Base-by-base conservation (phyloP, 768 basidiomycete genomes). In the Tylopilus balloui region DNA sequence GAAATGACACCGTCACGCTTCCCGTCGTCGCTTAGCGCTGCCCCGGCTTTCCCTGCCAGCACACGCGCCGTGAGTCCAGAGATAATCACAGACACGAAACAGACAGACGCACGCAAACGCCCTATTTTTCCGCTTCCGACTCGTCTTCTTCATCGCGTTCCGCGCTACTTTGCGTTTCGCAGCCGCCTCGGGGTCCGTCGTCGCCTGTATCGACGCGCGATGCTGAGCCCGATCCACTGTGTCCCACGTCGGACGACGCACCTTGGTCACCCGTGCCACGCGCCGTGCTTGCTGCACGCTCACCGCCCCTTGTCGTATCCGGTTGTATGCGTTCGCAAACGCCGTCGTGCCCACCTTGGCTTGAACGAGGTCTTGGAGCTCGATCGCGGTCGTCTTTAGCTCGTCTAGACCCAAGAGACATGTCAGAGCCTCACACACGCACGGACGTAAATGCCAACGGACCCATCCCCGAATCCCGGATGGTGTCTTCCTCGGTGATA, bases 311-410 rank as follows among this genome's bases (percentile, higher is more conserved):
- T 92, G 86, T 32, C 92, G 77, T 47, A 97, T 86, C 51, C 78
- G 78, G 56, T 83, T 92, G 72, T 96, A 96, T 0, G 78, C 77
- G 11, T 67, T 66, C 1, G 92, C 80, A 67, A 96, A 98, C 57
- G 78, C 81, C 8, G 87, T 87, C n/a, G 83, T 80, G 28, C 94
- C 93, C 37, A 97, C 85, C 76, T 91, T 92, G 39, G 69, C 66
- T 64, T 93, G 94, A 4, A 99, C 70, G 6, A 97, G 78, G 48
- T 93, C 92, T 53, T 90, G 86, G 20, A 97, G 71, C 67, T 99
- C 94, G 11, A 77, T 71, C 2, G 88, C 84, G 0, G 90, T 75
- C 1, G 79, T 80, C 65, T 91, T 89, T 17, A 98, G 71, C 43
- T 94, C 92, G 35, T 86, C 95, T 95, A 42, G 8, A 12, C 14